Conservation (phyloP, 129 eudicot species). For the Silybum marianum region DNA sequence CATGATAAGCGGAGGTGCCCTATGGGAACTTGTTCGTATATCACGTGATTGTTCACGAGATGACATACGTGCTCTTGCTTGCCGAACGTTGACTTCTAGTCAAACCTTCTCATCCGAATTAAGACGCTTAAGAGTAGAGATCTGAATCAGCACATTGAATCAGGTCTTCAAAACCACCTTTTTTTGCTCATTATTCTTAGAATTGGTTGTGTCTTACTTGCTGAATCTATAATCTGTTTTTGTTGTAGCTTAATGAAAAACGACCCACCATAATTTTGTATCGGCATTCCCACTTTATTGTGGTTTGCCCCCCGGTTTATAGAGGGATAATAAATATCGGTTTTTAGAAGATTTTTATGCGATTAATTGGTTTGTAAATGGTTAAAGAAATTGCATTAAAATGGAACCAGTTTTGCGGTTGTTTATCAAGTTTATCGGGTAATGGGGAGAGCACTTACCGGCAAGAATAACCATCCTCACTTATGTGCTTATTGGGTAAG, state of each 20-base stretch:
- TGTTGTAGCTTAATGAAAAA: not conserved
- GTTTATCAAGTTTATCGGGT: not conserved
- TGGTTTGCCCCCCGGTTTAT: not conserved
- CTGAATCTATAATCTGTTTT: not conserved
- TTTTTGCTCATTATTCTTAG: not conserved
- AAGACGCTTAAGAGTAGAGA: slow-evolving; percentile 73
- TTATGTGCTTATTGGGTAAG: not conserved
- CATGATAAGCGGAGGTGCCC: slow-evolving; percentile 93
- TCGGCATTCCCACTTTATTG: not conserved
- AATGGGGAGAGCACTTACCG: not conserved
- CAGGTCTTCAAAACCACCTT: not conserved
- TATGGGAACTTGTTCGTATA: slow-evolving; percentile 97
- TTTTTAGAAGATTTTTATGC: not conserved
- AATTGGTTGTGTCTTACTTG: not conserved
- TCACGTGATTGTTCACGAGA: slow-evolving; percentile 97
- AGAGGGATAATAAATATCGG: not conserved
- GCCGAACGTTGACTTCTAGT: slow-evolving; percentile 78
- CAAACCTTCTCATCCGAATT: slow-evolving; percentile 75
- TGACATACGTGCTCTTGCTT: slow-evolving; percentile 88
- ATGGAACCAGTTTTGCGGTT: not conserved
- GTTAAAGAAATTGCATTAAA: not conserved
- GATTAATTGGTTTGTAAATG: not conserved
- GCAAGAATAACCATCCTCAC: not conserved
- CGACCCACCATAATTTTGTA: not conserved
- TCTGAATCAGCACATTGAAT: slow-evolving; percentile 29